These are phyloP conservation scores for Neurospora tetrasperma DNA, from an alignment of 495 filamentous ascomycete species.

Conservation along the genomic window DNA sequence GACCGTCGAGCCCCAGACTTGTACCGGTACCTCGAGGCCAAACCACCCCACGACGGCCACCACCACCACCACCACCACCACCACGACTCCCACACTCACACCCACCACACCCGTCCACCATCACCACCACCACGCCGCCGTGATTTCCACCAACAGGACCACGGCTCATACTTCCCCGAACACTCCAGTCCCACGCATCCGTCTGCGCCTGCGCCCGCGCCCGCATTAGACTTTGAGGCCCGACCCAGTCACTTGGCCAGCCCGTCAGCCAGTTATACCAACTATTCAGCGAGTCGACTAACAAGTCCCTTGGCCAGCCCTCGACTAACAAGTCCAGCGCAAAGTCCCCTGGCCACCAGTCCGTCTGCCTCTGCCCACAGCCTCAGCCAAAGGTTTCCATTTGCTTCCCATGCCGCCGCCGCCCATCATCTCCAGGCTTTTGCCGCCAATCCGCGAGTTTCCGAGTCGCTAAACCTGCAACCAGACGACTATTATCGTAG, in stretches of 20 bases:
- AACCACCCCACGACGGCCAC: conserved; percentile 3
- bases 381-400: conserved; percentile 5
- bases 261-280: not conserved
- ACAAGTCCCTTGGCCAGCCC: not conserved
- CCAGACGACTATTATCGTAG: conserved; percentile 37
- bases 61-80: conserved; percentile 1
- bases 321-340: not conserved
- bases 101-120: conserved; percentile 1
- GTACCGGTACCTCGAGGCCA: not conserved
- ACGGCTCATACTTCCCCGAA: conserved; percentile 10
- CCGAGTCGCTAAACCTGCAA: conserved; percentile 24
- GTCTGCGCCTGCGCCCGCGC: not conserved
- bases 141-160: conserved; percentile 7
- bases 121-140: conserved; percentile 1
- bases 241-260: not conserved
- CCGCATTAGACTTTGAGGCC: not conserved
- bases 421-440: conserved; percentile 23
- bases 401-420: conserved; percentile 29
- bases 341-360: not conserved
- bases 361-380: not conserved
- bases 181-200: conserved; percentile 3
- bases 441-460: conserved; percentile 19
- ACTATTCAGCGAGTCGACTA: not conserved
- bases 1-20: not conserved
- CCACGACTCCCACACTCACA: not conserved